Evolutionary conservation across 306 rosid genomes (phyloP), one percentile per base, ranked within the genome.

Genomic region (Leucaena leucocephala): DNA sequence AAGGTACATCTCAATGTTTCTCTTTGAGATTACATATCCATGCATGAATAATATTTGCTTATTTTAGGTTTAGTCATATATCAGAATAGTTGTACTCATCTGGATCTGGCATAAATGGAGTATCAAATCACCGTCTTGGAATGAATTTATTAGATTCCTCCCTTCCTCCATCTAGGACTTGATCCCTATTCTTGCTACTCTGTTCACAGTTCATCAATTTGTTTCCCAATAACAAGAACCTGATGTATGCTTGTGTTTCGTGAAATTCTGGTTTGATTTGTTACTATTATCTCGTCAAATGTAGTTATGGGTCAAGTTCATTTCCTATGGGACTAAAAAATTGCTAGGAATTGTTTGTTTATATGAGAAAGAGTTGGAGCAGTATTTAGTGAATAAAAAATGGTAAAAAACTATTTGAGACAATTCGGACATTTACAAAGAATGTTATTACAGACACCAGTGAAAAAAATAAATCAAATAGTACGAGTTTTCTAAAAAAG

Each of bases 1-100:
- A 85, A 91, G 98, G 98, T 92, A 82, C 40, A 62, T 80, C 46
- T 72, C 50, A 45, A 27, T 33, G 75, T 63, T 59, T 75, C 75
- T 70, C 64, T 66, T 81, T 38, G 34, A 44, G 54, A 44, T 39
- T 81, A 21, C 33, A n/a, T 72, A 75, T 57, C 9, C 15, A 42
- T 21, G 64, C 64, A 21, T 3, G 10, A 0, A 6, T 58, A 2
- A 58, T 21, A 9, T 3, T 58, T 58, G 15, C 64, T 58, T 58
- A 21, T 58, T 58, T 58, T 58, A 1, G 64, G 36, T 22, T 14
- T 9, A 19, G 9, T 55, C 13, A 55, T 55, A 19, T n/a, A 19
- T 17, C 11, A 54, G 27, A 1, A 54, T 7, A 5, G 12, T 17
- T 54, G 61, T 17, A 5, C 8, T 6, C 3, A 52, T 52, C 22